A percentile compares a stretch with the other conserved stretches of the same genome.
These are phyloP conservation scores for Berberis vulgaris DNA, from an alignment of 164 flowering plant species.

Conservation along the genomic window DNA sequence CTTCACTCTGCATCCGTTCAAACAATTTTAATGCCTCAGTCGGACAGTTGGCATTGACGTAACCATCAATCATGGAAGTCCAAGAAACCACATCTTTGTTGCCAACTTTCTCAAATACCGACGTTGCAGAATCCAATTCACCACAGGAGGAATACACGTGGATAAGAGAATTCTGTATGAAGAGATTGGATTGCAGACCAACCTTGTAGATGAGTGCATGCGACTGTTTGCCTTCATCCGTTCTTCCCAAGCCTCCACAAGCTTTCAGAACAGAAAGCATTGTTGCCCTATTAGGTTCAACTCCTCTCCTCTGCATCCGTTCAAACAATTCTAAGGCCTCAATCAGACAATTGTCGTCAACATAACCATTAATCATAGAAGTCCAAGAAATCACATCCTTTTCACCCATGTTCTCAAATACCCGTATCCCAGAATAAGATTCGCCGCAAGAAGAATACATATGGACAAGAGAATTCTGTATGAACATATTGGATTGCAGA, in stretches of 20 bases:
- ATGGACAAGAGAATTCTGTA: constrained; percentile 35
- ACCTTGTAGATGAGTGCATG: constrained; percentile 27
- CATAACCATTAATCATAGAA: constrained; percentile 33
- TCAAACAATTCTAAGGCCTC: constrained; percentile 32
- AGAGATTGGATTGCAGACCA: constrained; percentile 23
- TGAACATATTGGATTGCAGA: constrained; percentile 22
- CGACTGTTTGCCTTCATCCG: constrained; percentile 27
- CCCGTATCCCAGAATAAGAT: constrained; percentile 15
- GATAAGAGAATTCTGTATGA: constrained; percentile 32
- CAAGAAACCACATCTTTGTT: constrained; percentile 41
- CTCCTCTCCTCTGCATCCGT: constrained; percentile 24
- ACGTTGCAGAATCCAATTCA: constrained; percentile 16
- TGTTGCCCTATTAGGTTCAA: constrained; percentile 36
- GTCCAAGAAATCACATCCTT: constrained; percentile 50
- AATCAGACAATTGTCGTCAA: constrained; percentile 16
- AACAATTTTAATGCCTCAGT: constrained; percentile 31
- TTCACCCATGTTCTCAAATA: constrained; percentile 30
- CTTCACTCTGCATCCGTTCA: constrained; percentile 22
- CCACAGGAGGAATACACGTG: constrained; percentile 33
- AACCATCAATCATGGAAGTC: constrained; percentile 40
- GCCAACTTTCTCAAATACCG: constrained; percentile 32
- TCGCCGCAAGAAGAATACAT: constrained; percentile 30
- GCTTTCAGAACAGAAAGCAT: constrained; percentile 33
- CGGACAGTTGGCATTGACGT: constrained; percentile 19
- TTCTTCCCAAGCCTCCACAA: constrained; percentile 33